These are phyloP conservation scores for Globisporangium recalcitrans DNA, from an alignment of 352 stramenopile genomes.

Conservation along the genomic window DNA sequence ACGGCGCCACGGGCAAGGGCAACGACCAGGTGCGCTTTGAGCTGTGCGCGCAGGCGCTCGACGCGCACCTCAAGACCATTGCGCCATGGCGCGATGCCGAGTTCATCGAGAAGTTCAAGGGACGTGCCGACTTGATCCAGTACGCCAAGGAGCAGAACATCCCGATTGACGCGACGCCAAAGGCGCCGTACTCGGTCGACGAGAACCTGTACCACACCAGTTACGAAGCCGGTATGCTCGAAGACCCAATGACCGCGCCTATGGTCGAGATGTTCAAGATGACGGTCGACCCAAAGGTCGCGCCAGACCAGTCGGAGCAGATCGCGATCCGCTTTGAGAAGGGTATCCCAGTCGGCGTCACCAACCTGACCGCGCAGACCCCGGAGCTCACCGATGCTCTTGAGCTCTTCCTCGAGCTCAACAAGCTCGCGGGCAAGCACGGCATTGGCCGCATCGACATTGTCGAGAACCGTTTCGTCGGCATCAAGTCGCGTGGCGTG, in stretches of 20 bases:
- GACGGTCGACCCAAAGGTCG: conserved; percentile 93
- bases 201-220: conserved; percentile 99
- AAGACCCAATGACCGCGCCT: conserved; percentile 91
- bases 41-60: conserved; percentile 96
- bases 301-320: conserved; percentile 86
- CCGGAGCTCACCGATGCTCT: conserved; percentile 90
- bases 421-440: conserved; percentile 95
- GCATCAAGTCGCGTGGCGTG: conserved; percentile 98
- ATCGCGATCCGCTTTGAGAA: conserved; percentile 95
- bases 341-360: conserved; percentile 91
- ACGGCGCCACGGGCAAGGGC: conserved; percentile 98
- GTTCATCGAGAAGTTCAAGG: conserved; percentile 99
- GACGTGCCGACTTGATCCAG: conserved; percentile 93
- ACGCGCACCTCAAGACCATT: conserved; percentile 95
- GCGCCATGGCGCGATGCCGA: conserved; percentile 96
- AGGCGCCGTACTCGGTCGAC: conserved; percentile 97
- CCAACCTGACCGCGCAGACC: conserved; percentile 85
- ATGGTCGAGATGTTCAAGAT: conserved; percentile 98
- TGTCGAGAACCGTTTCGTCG: conserved; percentile 99
- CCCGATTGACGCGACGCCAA: conserved; percentile 95
- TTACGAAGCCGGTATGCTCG: conserved; percentile 96
- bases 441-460: conserved; percentile 98
- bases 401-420: conserved; percentile 96
- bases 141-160: conserved; percentile 97
- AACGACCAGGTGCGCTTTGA: conserved; percentile 99